Conservation (phyloP, 352 stramenopile species). For the Thalassiosira exigua region DNA sequence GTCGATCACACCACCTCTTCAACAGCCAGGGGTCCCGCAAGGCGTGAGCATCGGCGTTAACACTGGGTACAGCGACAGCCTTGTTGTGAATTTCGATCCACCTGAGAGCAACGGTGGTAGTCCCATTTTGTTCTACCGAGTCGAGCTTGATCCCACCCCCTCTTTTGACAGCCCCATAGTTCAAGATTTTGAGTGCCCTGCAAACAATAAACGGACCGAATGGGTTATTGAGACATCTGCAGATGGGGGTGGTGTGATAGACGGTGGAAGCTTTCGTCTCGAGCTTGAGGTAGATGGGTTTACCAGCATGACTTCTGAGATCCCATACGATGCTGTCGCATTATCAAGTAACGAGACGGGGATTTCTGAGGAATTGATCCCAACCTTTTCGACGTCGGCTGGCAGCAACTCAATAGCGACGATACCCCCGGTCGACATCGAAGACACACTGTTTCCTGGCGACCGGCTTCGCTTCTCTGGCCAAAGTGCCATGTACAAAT, state of each 20-base stretch:
- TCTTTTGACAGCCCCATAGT: conserved; percentile 79
- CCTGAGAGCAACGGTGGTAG: conserved; percentile 74
- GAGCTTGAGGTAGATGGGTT: conserved; percentile 68
- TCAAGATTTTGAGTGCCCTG: conserved; percentile 69
- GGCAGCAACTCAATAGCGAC: conserved; percentile 50
- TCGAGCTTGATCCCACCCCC: conserved; percentile 81
- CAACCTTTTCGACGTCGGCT: conserved; percentile 47
- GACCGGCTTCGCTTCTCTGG: conserved; percentile 72
- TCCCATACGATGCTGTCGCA: conserved; percentile 92
- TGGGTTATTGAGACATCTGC: conserved; percentile 67
- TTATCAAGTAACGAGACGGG: conserved; percentile 87
- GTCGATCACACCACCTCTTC: conserved; percentile 75
- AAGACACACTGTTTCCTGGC: conserved; percentile 66
- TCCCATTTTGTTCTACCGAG: conserved; percentile 79
- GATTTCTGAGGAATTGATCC: conserved; percentile 63
- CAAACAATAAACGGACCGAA: conserved; percentile 72
- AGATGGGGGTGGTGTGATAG: conserved; percentile 59
- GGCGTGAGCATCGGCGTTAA: conserved; percentile 87
- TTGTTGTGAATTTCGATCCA: conserved; percentile 85
- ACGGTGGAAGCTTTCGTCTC: conserved; percentile 77
- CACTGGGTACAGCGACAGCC: conserved; percentile 85
- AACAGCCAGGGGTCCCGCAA: conserved; percentile 86
- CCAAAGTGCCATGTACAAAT: conserved; percentile 56
- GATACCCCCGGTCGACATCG: conserved; percentile 56
- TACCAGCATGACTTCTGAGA: conserved; percentile 83